A percentile compares a stretch with the other conserved stretches of the same genome.
Conservation (phyloP, 352 stramenopile genomes). For the Hyaloperonospora brassicae region DNA sequence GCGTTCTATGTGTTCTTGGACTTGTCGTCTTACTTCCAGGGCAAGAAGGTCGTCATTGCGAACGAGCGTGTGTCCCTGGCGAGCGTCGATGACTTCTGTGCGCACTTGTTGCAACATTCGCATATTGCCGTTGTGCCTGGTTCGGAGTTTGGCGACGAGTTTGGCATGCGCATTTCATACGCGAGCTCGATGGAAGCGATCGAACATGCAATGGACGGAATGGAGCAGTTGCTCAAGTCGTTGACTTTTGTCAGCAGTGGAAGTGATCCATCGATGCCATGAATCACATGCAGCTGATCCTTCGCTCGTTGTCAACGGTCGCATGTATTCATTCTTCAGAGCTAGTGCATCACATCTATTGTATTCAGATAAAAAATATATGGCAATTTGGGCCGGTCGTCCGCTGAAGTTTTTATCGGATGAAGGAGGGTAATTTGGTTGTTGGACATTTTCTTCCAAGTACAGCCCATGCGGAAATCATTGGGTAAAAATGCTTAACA, state of each 20-base stretch:
- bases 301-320: no score
- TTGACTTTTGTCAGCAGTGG: constrained; percentile 21
- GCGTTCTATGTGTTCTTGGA: constrained; percentile 95
- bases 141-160: constrained; percentile 89
- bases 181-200: constrained; percentile 88
- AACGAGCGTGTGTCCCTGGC: constrained; percentile 40
- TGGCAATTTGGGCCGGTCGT: no score
- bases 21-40: constrained; percentile 69
- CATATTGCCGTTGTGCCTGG: constrained; percentile 91
- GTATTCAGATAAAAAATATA: no score
- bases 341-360: no score
- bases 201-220: constrained; percentile 50
- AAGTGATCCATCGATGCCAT: no score
- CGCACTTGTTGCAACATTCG: constrained; percentile 87
- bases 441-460: no score
- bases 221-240: constrained; percentile 52
- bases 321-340: no score
- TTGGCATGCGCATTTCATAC: constrained; percentile 93
- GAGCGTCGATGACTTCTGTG: constrained; percentile 70
- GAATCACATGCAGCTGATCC: no score
- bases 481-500: no score
- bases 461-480: no score
- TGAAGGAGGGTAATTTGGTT: no score
- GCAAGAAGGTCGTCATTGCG: constrained; percentile 30
- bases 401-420: no score